A percentile compares a stretch with the other conserved stretches of the same genome.
These are phyloP conservation scores for Podila verticillata DNA, from an alignment of 192 early-diverging fungal genomes.

Conservation along the genomic window DNA sequence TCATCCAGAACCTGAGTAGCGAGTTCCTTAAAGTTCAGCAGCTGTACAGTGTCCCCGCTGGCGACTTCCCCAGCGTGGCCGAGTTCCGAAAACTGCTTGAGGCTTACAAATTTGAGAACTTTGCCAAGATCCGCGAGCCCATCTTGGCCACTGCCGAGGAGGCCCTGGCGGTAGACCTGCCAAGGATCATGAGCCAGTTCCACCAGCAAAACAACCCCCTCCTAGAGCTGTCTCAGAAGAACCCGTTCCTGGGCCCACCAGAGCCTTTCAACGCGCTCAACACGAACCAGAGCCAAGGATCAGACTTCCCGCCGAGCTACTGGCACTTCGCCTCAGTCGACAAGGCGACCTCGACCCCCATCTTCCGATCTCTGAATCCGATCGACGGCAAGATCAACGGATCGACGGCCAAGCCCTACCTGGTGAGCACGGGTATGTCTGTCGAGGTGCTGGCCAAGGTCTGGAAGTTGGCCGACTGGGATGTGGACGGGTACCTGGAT, in stretches of 20 bases:
- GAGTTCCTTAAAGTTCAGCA: constrained; percentile 85
- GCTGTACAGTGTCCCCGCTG: constrained; percentile 76
- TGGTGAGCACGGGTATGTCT: constrained; percentile 74
- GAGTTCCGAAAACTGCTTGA: constrained; percentile 75
- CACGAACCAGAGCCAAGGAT: constrained; percentile 1
- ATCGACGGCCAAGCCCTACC: constrained; percentile 59
- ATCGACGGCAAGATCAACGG: constrained; percentile 70
- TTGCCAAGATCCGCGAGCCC: constrained; percentile 76
- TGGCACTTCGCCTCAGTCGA: constrained; percentile 66
- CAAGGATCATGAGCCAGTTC: constrained; percentile 79
- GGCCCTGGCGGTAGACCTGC: constrained; percentile 79
- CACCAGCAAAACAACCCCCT: constrained; percentile 75
- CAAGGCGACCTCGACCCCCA: constrained; percentile 49
- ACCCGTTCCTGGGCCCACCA: constrained; percentile 59
- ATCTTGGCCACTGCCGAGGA: constrained; percentile 75
- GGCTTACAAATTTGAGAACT: constrained; percentile 84
- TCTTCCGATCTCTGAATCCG: constrained; percentile 65
- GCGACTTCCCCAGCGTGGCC: constrained; percentile 88
- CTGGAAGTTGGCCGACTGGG: constrained; percentile 84
- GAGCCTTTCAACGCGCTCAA: constrained; percentile 20
- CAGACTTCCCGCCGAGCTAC: constrained; percentile 56
- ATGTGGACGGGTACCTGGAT: constrained; percentile 83
- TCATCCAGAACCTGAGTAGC: constrained; percentile 72
- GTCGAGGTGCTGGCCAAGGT: constrained; percentile 73
- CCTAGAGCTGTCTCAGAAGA: constrained; percentile 64